phyloP scores from a whole-genome alignment of 78 protist genomes.

The Polysphondylium violaceum region DNA sequence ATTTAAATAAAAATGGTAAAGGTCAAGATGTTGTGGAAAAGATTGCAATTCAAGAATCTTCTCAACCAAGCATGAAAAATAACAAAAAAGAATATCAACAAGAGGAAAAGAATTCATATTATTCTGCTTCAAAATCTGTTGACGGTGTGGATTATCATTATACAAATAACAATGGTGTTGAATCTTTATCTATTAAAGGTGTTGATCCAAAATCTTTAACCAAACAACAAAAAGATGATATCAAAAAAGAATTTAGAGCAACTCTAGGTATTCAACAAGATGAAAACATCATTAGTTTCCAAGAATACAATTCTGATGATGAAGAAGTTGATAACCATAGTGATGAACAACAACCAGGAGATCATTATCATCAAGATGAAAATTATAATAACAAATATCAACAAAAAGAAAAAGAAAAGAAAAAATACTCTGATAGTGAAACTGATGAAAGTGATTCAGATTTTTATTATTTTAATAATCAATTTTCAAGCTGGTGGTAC shows the following conservation, averaged over 20 bases:
- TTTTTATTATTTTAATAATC: too few species aligned
- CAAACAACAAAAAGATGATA: neutral
- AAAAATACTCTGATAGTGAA: too few species aligned
- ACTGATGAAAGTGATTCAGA: too few species aligned
- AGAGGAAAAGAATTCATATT: constrained; percentile 19
- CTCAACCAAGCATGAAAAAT: too few species aligned
- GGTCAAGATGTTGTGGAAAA: too few species aligned
- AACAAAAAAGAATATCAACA: too few species aligned
- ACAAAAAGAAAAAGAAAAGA: too few species aligned
- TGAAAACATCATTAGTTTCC: too few species aligned
- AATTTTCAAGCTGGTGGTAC: too few species aligned
- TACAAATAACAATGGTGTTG: constrained; percentile 46
- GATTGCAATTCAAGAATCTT: too few species aligned
- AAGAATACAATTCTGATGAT: neutral
- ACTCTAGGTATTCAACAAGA: neutral
- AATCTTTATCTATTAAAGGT: constrained; percentile 15
- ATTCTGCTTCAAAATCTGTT: constrained; percentile 13
- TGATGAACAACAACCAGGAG: constrained; percentile 12
- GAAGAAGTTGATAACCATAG: neutral
- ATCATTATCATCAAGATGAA: neutral
- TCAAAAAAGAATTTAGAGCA: constrained; percentile 12
- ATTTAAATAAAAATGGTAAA: too few species aligned
- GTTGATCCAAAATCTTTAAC: constrained; percentile 5
- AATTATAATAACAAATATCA: neutral
- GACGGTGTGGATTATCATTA: constrained; percentile 41